Evolutionary conservation across 192 early-diverging fungal genomes (phyloP).

Genomic region (Coemansia sp.): DNA sequence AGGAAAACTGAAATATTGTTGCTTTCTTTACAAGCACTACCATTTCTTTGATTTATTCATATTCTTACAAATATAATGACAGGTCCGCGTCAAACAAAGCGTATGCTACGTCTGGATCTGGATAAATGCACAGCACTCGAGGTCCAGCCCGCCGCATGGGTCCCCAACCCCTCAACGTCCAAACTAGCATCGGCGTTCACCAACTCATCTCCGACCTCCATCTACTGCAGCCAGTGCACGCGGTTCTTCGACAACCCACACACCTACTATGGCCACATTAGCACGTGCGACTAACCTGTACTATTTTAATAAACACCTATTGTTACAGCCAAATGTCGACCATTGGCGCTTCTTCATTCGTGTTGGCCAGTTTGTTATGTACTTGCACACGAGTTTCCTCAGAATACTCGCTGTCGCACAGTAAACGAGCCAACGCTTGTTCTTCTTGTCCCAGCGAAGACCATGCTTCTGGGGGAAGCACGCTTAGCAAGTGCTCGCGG

Average conservation of each 20-base stretch:
- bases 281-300: conserved; percentile 12
- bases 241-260: conserved; percentile 22
- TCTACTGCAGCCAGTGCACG: conserved; percentile 52
- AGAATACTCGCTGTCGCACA: conserved; percentile 15
- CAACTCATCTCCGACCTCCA: neutral
- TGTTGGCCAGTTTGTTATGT: neutral
- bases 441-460: neutral
- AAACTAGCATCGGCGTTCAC: conserved; percentile 34
- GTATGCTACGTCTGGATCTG: conserved; percentile 4
- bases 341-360: conserved; percentile 1
- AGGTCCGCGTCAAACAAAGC: neutral
- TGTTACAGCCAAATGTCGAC: conserved; percentile 24
- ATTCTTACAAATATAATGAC: neutral
- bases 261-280: conserved; percentile 23
- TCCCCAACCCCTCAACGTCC: conserved; percentile 35
- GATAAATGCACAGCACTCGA: too few relatives aligned
- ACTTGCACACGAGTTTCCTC: conserved; percentile 11
- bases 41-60: neutral
- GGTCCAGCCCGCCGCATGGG: conserved; percentile 14
- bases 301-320: neutral
- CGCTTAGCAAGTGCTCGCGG: conserved; percentile 36
- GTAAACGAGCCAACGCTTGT: conserved; percentile 6
- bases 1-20: neutral
- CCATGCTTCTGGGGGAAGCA: conserved; percentile 31
- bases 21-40: neutral